Percentiles rank a stretch among this genome's conserved stretches.
These are phyloP conservation scores for Pyricularia grisea DNA, from an alignment of 2,329 filamentous ascomycete genomes.

Conservation along the genomic window DNA sequence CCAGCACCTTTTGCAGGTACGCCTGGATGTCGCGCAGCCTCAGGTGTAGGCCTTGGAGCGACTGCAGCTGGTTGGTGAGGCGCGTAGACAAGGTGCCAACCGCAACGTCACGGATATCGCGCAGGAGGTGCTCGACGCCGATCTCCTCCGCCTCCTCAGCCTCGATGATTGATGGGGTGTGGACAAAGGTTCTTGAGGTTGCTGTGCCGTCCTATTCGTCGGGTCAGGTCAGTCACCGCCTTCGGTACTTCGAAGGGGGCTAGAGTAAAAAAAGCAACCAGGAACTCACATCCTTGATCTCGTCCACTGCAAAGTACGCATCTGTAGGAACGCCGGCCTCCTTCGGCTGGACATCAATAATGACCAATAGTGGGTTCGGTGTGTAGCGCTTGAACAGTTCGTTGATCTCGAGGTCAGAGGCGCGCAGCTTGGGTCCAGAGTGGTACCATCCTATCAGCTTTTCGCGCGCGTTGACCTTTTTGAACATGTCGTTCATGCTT, in stretches of 20 bases:
- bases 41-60: conserved; percentile 88
- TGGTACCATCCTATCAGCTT: conserved; percentile 99
- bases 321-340: conserved; percentile 96
- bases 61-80: conserved; percentile 96
- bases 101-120: conserved; percentile 96
- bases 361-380: conserved; percentile 89
- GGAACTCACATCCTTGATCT: conserved; percentile 89
- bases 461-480: conserved; percentile 98
- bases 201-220: conserved; percentile 81
- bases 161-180: conserved; percentile 96
- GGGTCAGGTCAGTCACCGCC: conserved; percentile 4
- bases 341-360: conserved; percentile 97
- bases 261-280: not conserved
- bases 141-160: conserved; percentile 99
- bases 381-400: conserved; percentile 99
- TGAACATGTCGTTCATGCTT: conserved; percentile 99
- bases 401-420: conserved; percentile 97
- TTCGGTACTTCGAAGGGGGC: not conserved
- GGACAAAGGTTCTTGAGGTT: conserved; percentile 93
- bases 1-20: conserved; percentile 92
- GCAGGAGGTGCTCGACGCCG: conserved; percentile 91
- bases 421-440: conserved; percentile 91
- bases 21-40: conserved; percentile 90
- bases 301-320: conserved; percentile 97
- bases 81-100: conserved; percentile 93